phyloP scores from a whole-genome alignment of 2,329 filamentous ascomycete genomes.

The Trichoderma citrinoviride region DNA sequence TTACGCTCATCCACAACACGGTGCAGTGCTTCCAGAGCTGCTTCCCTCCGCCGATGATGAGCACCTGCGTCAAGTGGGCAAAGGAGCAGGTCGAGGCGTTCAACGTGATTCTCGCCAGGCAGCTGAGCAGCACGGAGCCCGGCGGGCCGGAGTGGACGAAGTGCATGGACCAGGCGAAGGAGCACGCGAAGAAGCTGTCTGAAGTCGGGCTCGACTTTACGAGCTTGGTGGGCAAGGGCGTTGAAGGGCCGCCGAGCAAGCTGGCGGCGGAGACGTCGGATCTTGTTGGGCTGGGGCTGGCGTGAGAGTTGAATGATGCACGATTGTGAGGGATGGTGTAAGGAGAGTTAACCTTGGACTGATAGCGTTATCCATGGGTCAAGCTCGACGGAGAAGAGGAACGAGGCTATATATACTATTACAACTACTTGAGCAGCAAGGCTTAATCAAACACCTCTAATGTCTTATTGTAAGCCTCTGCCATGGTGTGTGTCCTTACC shows the following conservation, averaged over 20 bases:
- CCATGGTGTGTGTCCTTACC: neutral
- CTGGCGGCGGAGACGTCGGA: constrained; percentile 21
- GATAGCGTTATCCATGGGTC: neutral
- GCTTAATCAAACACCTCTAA: neutral
- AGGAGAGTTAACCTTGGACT: neutral
- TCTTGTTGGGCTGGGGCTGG: constrained; percentile 34
- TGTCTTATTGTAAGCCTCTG: neutral
- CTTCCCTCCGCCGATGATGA: constrained; percentile 84
- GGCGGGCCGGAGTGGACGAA: constrained; percentile 74
- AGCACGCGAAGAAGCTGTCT: constrained; percentile 74
- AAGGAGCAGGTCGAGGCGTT: constrained; percentile 92
- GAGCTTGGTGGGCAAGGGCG: constrained; percentile 68
- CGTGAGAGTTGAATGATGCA: constrained; percentile 14
- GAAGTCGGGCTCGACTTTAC: constrained; percentile 90
- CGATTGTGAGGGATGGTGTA: neutral
- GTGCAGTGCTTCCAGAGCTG: constrained; percentile 83
- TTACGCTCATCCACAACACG: constrained; percentile 90
- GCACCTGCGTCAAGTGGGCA: constrained; percentile 96
- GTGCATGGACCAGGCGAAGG: constrained; percentile 77
- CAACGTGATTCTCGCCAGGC: constrained; percentile 76
- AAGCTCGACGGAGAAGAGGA: neutral
- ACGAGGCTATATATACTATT: neutral
- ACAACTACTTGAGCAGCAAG: neutral
- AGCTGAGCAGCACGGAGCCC: constrained; percentile 80
- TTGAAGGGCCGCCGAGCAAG: constrained; percentile 32